These are phyloP conservation scores for Polyporus arcularius DNA, from an alignment of 768 basidiomycete genomes.

Conservation along the genomic window DNA sequence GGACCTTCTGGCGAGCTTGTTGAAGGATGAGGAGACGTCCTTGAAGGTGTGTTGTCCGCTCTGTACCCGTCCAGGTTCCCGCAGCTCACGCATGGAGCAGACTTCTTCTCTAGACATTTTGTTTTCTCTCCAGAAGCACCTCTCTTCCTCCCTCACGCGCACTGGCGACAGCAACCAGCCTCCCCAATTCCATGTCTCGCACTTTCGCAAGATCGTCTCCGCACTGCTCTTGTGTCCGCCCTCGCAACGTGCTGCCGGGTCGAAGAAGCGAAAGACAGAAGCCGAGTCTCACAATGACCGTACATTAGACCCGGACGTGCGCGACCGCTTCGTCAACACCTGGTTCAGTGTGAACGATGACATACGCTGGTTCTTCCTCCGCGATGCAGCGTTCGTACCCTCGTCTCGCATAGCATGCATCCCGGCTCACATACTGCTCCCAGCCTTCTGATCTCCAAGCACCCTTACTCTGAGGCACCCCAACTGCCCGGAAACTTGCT, in stretches of 20 bases:
- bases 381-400: slow-evolving; percentile 65
- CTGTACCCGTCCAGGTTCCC: background rate
- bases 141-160: slow-evolving; percentile 18
- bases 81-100: background rate
- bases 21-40: slow-evolving; percentile 76
- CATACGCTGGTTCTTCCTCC: slow-evolving; percentile 86
- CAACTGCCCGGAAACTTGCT: slow-evolving; percentile 30
- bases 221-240: slow-evolving; percentile 63
- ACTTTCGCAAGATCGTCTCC: slow-evolving; percentile 64
- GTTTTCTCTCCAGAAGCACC: slow-evolving; percentile 20
- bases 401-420: background rate
- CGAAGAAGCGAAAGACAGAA: slow-evolving; percentile 22
- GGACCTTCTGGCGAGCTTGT: slow-evolving; percentile 63
- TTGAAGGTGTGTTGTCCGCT: slow-evolving; percentile 73
- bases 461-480: slow-evolving; percentile 29
- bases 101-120: slow-evolving; percentile 19
- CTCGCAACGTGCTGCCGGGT: slow-evolving; percentile 35
- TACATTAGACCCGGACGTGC: slow-evolving; percentile 57
- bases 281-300: slow-evolving; percentile 30
- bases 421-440: background rate
- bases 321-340: slow-evolving; percentile 62
- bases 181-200: slow-evolving; percentile 68
- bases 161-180: slow-evolving; percentile 9
- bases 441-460: slow-evolving; percentile 37
- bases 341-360: slow-evolving; percentile 84